Conservation (phyloP, 2,329 filamentous ascomycete genomes). For the Monosporascus sp. region DNA sequence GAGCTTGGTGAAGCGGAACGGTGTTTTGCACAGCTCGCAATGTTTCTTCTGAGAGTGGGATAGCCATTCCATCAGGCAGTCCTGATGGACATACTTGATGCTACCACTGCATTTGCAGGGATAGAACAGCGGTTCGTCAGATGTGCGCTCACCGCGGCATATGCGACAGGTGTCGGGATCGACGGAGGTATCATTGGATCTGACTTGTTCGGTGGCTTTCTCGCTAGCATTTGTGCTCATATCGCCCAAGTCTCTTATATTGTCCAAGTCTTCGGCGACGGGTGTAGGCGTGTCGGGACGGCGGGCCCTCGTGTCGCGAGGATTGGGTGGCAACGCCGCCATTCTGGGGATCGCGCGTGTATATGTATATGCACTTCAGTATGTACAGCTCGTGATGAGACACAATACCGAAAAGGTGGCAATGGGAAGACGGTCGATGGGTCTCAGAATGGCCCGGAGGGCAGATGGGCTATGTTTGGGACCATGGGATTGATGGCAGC, state of each 20-base stretch:
- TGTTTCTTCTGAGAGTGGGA: slow-evolving; percentile 99
- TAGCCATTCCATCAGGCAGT: slow-evolving; percentile 97
- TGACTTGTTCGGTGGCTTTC: background rate
- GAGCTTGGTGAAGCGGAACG: slow-evolving; percentile 96
- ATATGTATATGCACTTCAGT: no score
- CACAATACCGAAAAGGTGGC: no score
- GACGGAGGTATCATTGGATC: background rate
- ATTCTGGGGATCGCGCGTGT: background rate
- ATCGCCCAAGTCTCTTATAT: background rate
- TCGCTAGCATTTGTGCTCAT: background rate
- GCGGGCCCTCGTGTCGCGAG: background rate
- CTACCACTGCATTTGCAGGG: slow-evolving; percentile 98
- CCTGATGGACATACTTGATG: slow-evolving; percentile 97
- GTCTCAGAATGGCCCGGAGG: background rate
- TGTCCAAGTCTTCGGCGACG: background rate
- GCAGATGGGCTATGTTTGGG: background rate
- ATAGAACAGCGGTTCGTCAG: slow-evolving; percentile 84
- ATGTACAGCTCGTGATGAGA: no score
- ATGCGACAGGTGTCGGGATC: slow-evolving; percentile 82
- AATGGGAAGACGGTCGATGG: no score
- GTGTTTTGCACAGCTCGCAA: slow-evolving; percentile 98
- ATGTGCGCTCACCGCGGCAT: slow-evolving; percentile 81
- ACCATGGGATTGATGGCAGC: background rate
- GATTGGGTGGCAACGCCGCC: background rate
- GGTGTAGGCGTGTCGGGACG: background rate